These are phyloP conservation scores for Raffaelea deltoideospora DNA, from an alignment of 2,329 filamentous ascomycete species.

Conservation along the genomic window DNA sequence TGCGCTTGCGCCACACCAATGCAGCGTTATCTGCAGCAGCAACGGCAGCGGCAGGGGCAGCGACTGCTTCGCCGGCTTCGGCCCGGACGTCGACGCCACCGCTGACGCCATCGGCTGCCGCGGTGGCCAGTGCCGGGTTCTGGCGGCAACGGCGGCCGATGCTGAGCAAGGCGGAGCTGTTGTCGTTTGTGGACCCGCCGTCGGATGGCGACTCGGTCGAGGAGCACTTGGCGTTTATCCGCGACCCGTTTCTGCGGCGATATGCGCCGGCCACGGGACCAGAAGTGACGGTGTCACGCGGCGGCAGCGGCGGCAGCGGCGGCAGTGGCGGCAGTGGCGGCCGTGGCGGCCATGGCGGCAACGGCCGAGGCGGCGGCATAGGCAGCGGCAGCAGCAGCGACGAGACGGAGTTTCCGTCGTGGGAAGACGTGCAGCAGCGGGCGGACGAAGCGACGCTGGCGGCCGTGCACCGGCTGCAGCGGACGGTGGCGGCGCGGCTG, in stretches of 20 bases:
- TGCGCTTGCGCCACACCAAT: too few species aligned
- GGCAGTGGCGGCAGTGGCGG: too few species aligned
- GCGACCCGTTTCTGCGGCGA: conserved; percentile 36
- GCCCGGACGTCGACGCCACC: too few species aligned
- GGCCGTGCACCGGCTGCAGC: conserved; percentile 21
- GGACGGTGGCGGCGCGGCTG: conserved; percentile 25
- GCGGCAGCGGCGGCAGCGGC: too few species aligned
- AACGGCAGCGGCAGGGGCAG: too few species aligned
- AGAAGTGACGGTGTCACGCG: conserved; percentile 31
- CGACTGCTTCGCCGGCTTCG: too few species aligned
- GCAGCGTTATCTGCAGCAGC: too few species aligned
- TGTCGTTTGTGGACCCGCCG: conserved; percentile 36
- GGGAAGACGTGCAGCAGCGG: conserved; percentile 22
- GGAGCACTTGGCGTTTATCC: conserved; percentile 35
- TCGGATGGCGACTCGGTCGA: conserved; percentile 31
- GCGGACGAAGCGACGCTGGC: conserved; percentile 19
- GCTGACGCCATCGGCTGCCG: neutral
- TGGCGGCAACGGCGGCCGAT: conserved; percentile 1
- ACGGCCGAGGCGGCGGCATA: too few species aligned
- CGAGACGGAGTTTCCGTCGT: conserved; percentile 30
- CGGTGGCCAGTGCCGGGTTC: neutral
- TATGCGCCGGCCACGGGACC: conserved; percentile 37
- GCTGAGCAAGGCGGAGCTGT: conserved; percentile 26
- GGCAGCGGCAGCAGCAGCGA: too few species aligned
- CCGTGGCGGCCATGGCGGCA: too few species aligned